Evolutionary conservation across 164 flowering plant genomes (phyloP).

Genomic region (Stephania japonica): DNA sequence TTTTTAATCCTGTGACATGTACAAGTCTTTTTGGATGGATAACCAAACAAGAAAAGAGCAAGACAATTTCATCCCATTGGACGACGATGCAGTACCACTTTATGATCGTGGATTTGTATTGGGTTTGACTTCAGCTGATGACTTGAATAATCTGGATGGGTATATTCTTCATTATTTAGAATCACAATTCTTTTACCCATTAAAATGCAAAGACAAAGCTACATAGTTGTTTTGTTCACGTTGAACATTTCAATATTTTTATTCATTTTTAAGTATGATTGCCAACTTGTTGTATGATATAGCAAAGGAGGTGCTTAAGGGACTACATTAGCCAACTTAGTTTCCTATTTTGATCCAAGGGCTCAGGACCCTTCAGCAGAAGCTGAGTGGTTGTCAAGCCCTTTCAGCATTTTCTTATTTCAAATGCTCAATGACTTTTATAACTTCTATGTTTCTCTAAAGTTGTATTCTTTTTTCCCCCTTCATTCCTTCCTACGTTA

Average conservation of each 20-base stretch:
- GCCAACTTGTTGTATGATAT: not conserved
- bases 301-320: not conserved
- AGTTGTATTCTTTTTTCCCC: no score
- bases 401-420: no score
- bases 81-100: conserved; percentile 53
- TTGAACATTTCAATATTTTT: not conserved
- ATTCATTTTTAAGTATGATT: not conserved
- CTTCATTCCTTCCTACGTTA: no score
- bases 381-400: no score
- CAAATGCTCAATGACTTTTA: no score
- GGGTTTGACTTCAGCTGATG: conserved; percentile 58
- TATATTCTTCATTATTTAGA: conserved; percentile 21
- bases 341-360: no score
- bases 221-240: not conserved
- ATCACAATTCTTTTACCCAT: not conserved
- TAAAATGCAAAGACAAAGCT: not conserved
- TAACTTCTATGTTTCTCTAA: no score
- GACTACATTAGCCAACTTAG: no score
- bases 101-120: conserved; percentile 85
- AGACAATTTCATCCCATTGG: conserved; percentile 29
- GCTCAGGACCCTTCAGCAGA: no score
- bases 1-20: conserved; percentile 16
- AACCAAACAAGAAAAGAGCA: conserved; percentile 37
- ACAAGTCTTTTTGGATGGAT: conserved; percentile 87
- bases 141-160: conserved; percentile 49